Percentiles rank a stretch among this genome's conserved stretches.
Conservation (phyloP, 1,284 basidiomycete genomes). For the Apiotrichum mycotoxinovorans region DNA sequence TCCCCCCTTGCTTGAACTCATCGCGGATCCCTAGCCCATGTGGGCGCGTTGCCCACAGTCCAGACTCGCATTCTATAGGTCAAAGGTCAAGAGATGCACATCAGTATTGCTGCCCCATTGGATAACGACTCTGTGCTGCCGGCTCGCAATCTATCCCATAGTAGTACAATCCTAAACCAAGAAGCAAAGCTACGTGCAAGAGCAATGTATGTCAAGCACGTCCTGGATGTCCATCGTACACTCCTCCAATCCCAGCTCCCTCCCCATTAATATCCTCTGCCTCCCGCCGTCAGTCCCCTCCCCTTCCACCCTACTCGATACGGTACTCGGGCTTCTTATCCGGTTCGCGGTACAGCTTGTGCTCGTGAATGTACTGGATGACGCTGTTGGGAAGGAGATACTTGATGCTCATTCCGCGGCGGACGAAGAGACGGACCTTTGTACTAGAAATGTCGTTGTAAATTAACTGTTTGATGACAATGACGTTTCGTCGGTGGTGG, state of each 20-base stretch:
- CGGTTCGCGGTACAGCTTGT: constrained; percentile 41
- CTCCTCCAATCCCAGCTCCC: neutral
- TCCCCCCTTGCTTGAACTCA: too few relatives aligned
- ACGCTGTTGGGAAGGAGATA: constrained; percentile 89
- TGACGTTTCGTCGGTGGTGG: constrained; percentile 69
- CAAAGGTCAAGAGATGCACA: too few relatives aligned
- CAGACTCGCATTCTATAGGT: too few relatives aligned
- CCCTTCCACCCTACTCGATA: neutral
- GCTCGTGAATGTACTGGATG: constrained; percentile 84
- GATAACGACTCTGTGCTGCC: too few relatives aligned
- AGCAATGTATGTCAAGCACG: too few relatives aligned
- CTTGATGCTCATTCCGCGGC: constrained; percentile 86
- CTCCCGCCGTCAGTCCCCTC: neutral
- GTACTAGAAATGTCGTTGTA: constrained; percentile 98
- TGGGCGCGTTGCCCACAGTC: too few relatives aligned
- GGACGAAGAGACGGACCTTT: constrained; percentile 83
- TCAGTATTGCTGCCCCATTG: too few relatives aligned
- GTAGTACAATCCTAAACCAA: too few relatives aligned
- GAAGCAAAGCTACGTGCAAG: too few relatives aligned
- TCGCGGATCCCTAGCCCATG: too few relatives aligned
- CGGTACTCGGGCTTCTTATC: constrained; percentile 18
- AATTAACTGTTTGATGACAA: constrained; percentile 91
- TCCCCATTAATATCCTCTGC: neutral
- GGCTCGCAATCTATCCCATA: too few relatives aligned
- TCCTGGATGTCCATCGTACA: too few relatives aligned